These are phyloP conservation scores for Pseudozyma thailandica DNA, from an alignment of 1,284 basidiomycete genomes.

Conservation along the genomic window DNA sequence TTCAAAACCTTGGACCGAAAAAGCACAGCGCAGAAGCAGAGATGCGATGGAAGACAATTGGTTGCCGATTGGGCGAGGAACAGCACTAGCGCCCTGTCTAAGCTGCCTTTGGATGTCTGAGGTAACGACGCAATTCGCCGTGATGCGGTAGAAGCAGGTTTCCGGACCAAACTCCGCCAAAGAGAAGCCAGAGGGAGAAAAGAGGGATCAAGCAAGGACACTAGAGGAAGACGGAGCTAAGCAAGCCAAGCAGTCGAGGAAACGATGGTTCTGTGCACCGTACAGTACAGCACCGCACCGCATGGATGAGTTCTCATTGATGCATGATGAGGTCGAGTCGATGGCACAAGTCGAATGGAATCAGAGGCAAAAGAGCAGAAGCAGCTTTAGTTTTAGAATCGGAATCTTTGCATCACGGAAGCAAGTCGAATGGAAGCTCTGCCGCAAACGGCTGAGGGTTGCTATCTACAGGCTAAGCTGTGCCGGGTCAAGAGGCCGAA, in stretches of 20 bases:
- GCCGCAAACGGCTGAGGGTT: neutral
- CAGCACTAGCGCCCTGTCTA: slow-evolving; percentile 1
- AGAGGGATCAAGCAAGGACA: neutral
- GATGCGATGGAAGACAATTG: neutral
- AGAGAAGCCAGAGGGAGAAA: neutral
- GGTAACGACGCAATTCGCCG: slow-evolving; percentile 10
- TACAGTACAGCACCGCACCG: too few relatives aligned
- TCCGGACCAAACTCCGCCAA: neutral
- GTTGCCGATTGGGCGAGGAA: slow-evolving; percentile 3
- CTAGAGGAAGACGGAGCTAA: neutral
- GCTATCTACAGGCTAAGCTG: neutral
- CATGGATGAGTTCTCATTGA: neutral
- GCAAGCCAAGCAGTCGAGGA: neutral
- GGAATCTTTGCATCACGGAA: slow-evolving; percentile 10
- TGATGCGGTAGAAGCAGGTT: neutral
- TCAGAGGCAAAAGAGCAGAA: neutral
- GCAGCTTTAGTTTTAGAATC: slow-evolving; percentile 16
- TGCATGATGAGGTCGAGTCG: slow-evolving; percentile 15
- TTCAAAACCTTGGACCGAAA: too few relatives aligned
- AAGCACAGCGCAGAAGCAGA: slow-evolving; percentile 1
- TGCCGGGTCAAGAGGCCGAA: neutral
- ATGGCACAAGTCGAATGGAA: neutral
- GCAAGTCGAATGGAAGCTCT: neutral
- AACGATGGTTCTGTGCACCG: too few relatives aligned
- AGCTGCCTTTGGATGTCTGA: neutral